Evolutionary conservation across 139 green algal genomes (phyloP).

Genomic region (Asterochloris erici): DNA sequence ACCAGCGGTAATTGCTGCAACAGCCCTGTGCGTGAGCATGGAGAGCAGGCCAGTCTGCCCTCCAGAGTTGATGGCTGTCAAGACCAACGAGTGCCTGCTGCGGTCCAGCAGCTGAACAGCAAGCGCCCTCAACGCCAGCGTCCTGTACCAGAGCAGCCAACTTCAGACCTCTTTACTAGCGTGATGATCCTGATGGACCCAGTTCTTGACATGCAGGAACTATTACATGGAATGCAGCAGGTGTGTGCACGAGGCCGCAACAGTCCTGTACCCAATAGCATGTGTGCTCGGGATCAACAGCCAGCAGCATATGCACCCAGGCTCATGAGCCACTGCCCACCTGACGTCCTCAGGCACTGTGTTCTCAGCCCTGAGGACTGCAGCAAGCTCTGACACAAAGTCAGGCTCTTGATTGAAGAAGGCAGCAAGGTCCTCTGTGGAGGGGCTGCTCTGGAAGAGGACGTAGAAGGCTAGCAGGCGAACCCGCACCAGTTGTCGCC

Average conservation of each 20-base stretch:
- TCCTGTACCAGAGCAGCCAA: constrained; percentile 17
- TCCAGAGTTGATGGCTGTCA: constrained; percentile 62
- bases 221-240: too few species aligned
- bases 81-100: constrained; percentile 55
- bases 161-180: too few species aligned
- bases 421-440: constrained; percentile 56
- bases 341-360: constrained; percentile 61
- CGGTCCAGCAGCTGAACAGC: constrained; percentile 76
- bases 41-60: constrained; percentile 74
- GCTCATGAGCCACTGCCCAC: too few species aligned
- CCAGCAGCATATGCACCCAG: too few species aligned
- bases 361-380: constrained; percentile 53
- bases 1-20: constrained; percentile 20
- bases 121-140: constrained; percentile 64
- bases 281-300: too few species aligned
- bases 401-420: constrained; percentile 71
- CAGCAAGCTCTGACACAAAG: constrained; percentile 76
- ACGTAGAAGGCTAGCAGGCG: constrained; percentile 81
- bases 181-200: too few species aligned
- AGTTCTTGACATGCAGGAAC: too few species aligned
- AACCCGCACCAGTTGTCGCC: constrained; percentile 47
- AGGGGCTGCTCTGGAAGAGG: constrained; percentile 65
- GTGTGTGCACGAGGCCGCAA: too few species aligned
- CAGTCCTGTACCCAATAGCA: too few species aligned
- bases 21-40: constrained; percentile 65